A percentile compares a stretch with the other conserved stretches of the same genome.
phyloP scores from a whole-genome alignment of 306 rosid genomes.

The Acacia crassicarpa region DNA sequence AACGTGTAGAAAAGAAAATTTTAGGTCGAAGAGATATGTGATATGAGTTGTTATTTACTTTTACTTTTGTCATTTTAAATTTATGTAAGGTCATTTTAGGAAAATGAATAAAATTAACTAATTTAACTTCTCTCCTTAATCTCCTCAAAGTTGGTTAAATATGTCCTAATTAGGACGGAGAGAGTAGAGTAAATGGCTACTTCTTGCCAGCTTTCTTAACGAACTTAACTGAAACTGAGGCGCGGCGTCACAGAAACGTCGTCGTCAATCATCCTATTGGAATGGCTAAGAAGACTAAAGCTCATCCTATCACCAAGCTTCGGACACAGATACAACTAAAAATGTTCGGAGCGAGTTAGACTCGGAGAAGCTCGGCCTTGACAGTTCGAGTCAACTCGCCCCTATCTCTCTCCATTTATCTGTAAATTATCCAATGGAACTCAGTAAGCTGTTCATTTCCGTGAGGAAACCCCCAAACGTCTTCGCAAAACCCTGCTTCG shows the following conservation, averaged over 20 bases:
- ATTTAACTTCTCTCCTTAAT: too few relatives aligned
- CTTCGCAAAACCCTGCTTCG: conserved; percentile 26
- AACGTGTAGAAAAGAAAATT: too few relatives aligned
- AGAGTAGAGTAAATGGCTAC: not conserved
- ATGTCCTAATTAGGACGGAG: too few relatives aligned
- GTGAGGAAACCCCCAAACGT: conserved; percentile 24
- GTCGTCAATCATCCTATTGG: not conserved
- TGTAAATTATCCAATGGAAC: conserved; percentile 13
- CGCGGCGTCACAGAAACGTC: not conserved
- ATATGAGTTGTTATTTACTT: too few relatives aligned
- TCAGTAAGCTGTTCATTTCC: conserved; percentile 38
- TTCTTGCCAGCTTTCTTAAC: not conserved
- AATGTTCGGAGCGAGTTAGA: not conserved
- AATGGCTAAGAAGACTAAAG: not conserved
- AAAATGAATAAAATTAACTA: too few relatives aligned
- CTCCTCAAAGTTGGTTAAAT: too few relatives aligned
- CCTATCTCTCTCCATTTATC: not conserved
- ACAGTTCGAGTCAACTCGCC: conserved; percentile 45
- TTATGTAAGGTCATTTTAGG: too few relatives aligned
- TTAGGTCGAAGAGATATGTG: too few relatives aligned
- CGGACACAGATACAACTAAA: not conserved
- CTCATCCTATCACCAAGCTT: not conserved
- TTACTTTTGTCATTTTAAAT: too few relatives aligned
- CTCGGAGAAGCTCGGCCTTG: conserved; percentile 17
- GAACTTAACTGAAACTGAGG: not conserved